phyloP scores from a whole-genome alignment of 2,329 filamentous ascomycete species.

The Arthrobotrys megalospora region DNA sequence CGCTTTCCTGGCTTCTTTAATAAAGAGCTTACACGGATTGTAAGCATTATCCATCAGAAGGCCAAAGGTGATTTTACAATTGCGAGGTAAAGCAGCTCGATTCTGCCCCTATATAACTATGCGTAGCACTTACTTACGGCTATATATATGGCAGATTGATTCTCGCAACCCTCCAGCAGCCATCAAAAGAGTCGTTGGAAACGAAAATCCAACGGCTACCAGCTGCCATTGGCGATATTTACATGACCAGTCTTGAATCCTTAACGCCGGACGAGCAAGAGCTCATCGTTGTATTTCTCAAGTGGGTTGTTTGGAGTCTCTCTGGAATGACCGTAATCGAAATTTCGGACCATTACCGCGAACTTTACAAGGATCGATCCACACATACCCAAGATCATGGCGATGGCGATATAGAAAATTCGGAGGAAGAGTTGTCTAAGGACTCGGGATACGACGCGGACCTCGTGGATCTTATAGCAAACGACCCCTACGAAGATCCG shows the following conservation, averaged over 20 bases:
- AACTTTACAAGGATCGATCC: slow-evolving; percentile 8
- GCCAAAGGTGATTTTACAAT: slow-evolving; percentile 53
- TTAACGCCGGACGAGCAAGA: slow-evolving; percentile 38
- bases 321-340: slow-evolving; percentile 21
- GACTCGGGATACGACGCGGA: background rate
- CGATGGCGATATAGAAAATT: background rate
- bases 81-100: slow-evolving; percentile 1
- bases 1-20: slow-evolving; percentile 6
- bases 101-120: background rate
- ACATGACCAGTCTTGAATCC: slow-evolving; percentile 38
- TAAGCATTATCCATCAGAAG: slow-evolving; percentile 39
- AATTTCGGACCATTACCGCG: slow-evolving; percentile 44
- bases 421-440: background rate
- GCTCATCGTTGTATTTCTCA: slow-evolving; percentile 14
- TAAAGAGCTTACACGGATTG: slow-evolving; percentile 31
- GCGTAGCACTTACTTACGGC: background rate
- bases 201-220: slow-evolving; percentile 34
- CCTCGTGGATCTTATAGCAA: background rate
- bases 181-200: slow-evolving; percentile 41
- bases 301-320: slow-evolving; percentile 39
- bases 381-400: background rate
- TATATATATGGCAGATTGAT: slow-evolving; percentile 6
- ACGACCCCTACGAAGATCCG: slow-evolving; percentile 32
- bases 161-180: slow-evolving; percentile 42
- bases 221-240: slow-evolving; percentile 48